phyloP scores from a whole-genome alignment of 2,329 filamentous ascomycete species.

The Microascus cirrosus region DNA sequence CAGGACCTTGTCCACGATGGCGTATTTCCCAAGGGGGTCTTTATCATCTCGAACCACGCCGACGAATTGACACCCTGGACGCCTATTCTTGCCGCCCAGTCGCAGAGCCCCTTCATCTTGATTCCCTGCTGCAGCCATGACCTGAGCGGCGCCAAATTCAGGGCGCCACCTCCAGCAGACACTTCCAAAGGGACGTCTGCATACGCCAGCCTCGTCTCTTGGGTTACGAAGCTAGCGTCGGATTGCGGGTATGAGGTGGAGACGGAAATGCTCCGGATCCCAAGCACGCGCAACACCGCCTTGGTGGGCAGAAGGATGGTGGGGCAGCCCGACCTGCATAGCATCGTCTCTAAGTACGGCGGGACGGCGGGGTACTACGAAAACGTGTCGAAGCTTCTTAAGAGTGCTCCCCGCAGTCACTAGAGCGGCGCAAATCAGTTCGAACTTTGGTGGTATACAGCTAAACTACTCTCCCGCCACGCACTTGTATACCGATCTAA shows the following conservation, averaged over 20 bases:
- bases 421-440: constrained; percentile 9
- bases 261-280: constrained; percentile 79
- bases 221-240: constrained; percentile 57
- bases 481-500: not conserved
- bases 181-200: constrained; percentile 49
- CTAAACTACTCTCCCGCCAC: not conserved
- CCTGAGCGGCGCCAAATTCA: constrained; percentile 63
- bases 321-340: constrained; percentile 25
- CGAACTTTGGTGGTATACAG: not conserved
- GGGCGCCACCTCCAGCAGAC: constrained; percentile 48
- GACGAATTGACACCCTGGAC: constrained; percentile 97
- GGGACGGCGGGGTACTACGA: constrained; percentile 46
- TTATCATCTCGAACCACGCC: constrained; percentile 94
- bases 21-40: constrained; percentile 61
- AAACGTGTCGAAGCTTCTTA: constrained; percentile 52
- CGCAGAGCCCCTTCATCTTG: constrained; percentile 71
- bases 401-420: constrained; percentile 27
- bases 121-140: constrained; percentile 94
- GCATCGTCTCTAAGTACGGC: constrained; percentile 38
- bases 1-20: constrained; percentile 39
- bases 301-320: constrained; percentile 52
- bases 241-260: constrained; percentile 69
- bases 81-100: constrained; percentile 70
- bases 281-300: constrained; percentile 79
- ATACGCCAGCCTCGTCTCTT: constrained; percentile 74